A percentile compares a stretch with the other conserved stretches of the same genome.
phyloP scores from a whole-genome alignment of 768 basidiomycete species.

The Calvatia gigantea region DNA sequence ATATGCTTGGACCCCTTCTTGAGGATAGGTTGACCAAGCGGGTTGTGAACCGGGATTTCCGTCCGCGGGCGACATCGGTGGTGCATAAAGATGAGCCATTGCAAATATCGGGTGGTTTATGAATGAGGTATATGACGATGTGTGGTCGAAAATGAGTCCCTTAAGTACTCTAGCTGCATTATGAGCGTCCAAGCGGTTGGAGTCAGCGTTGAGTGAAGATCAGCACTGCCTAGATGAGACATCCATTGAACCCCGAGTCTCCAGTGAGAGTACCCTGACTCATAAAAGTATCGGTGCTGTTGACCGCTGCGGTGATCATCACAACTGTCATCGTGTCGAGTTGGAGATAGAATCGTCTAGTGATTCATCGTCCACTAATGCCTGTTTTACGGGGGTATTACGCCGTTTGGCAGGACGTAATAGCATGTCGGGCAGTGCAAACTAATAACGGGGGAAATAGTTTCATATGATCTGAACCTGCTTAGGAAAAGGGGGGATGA shows the following conservation, averaged over 20 bases:
- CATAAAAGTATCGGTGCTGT: not conserved
- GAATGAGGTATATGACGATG: not conserved
- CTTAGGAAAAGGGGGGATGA: no score
- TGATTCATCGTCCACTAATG: not conserved
- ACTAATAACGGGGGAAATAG: no score
- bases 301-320: not conserved
- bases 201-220: not conserved
- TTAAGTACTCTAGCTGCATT: not conserved
- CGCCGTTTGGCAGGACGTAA: no score
- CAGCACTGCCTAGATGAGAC: not conserved
- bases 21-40: not conserved
- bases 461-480: no score
- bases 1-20: conserved; percentile 31
- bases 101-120: not conserved
- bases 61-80: not conserved
- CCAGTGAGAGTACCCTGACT: not conserved
- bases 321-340: not conserved
- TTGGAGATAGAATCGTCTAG: not conserved
- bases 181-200: not conserved
- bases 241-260: not conserved
- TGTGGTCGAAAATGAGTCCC: not conserved
- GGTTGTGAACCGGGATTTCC: not conserved
- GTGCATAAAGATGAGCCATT: not conserved
- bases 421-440: no score
- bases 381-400: no score